Base-by-base conservation (phyloP, 768 basidiomycete species). In the Naganishia randhawae region DNA sequence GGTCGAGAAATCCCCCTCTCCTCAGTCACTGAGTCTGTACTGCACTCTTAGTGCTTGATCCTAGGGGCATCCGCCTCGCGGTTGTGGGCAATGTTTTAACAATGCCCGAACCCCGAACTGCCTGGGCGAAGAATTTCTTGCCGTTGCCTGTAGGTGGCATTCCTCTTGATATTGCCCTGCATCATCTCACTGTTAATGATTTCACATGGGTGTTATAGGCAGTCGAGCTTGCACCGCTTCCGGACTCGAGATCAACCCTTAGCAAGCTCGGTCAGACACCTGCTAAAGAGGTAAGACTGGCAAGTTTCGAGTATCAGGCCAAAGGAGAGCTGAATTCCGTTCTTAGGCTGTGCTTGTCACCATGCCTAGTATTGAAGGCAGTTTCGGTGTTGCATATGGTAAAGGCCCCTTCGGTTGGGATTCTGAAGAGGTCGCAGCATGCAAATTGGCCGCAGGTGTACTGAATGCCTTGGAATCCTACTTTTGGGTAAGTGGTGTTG, bases 391-490 rank as follows among this genome's bases (percentile, higher is more conserved):
- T 11, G 88, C 92, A 76, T 87, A 86, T 9, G 85, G 90, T 0
- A 91, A 88, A 76, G 87, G 88, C 32, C 87, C 93, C 42, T 83
- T 84, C 75, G 90, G 91, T 29, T 93, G 89, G 77, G 80, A 86
- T 65, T 88, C 95, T 75, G 86, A 88, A 7, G 91, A 94, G 69
- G 88, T 88, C 73, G 88, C 95, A 2, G 88, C 88, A n/a, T 81
- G 95, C 31, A 85, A 88, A 25, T 85, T 98, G n/a, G 87, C 93
- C 4, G 81, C 87, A 1, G 90, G 94, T 72, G 86, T 92, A 17
- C 82, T 99, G 61, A 96, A 96, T 73, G 94, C 92, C 14, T 87
- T 91, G 11, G 96, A 98, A 82, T 90, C 91, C 71, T 96, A 88
- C 77, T 85, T 97, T 66, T 98, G 95, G 95, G 90, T 91, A 79